phyloP scores from a whole-genome alignment of 129 eudicot species.

The Tagetes erecta region DNA sequence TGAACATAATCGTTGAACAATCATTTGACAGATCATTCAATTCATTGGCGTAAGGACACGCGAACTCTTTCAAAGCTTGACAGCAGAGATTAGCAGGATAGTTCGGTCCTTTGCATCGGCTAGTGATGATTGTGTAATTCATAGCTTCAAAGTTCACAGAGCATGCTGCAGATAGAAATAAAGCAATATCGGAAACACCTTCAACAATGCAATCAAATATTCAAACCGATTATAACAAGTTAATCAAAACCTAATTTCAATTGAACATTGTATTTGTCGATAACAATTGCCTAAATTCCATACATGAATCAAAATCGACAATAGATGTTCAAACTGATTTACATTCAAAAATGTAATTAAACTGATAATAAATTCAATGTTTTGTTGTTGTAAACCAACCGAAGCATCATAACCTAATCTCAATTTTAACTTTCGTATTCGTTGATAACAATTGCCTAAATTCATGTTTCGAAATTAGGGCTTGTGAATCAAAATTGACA shows the following conservation, averaged over 20 bases:
- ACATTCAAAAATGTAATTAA: background rate
- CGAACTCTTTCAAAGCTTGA: slow-evolving; percentile 56
- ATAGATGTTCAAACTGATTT: background rate
- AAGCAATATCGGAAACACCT: background rate
- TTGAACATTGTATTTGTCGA: no score
- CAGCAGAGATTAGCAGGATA: slow-evolving; percentile 57
- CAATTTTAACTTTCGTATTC: no score
- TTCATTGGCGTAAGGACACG: slow-evolving; percentile 55
- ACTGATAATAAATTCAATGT: background rate
- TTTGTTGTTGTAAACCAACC: no score
- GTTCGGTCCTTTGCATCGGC: slow-evolving; percentile 66
- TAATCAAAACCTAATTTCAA: no score
- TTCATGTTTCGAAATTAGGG: background rate
- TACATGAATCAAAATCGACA: background rate
- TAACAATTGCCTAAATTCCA: no score
- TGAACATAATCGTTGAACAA: slow-evolving; percentile 63
- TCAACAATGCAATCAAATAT: background rate
- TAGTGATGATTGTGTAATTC: slow-evolving; percentile 66
- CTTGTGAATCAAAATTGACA: background rate
- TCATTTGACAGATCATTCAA: slow-evolving; percentile 49
- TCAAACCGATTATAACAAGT: no score
- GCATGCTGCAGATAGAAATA: slow-evolving; percentile 51
- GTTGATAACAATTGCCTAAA: background rate
- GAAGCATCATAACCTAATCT: no score
- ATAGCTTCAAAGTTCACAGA: slow-evolving; percentile 59